Evolutionary conservation across 2,329 filamentous ascomycete species (phyloP).

Genomic region (Gremmenia infestans): DNA sequence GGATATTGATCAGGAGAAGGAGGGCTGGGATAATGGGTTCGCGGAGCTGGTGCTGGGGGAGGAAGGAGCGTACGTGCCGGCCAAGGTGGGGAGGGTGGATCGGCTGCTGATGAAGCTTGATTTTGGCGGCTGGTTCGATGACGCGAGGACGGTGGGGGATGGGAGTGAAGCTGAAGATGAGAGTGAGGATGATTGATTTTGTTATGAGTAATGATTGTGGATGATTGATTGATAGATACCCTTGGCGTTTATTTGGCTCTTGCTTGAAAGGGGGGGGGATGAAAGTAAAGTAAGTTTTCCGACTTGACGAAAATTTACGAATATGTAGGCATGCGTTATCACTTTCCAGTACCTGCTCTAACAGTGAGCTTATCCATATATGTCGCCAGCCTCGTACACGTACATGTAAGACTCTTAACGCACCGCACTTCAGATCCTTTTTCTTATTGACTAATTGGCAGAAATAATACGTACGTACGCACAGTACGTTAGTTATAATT

Average conservation of each 20-base stretch:
- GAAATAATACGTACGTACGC: too few relatives aligned
- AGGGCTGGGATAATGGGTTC: slow-evolving; percentile 32
- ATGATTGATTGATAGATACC: slow-evolving; percentile 4
- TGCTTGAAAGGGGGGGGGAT: not conserved
- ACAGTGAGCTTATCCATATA: too few relatives aligned
- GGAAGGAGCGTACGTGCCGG: slow-evolving; percentile 58
- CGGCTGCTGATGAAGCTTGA: slow-evolving; percentile 88
- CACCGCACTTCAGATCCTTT: too few relatives aligned
- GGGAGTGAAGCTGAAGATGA: slow-evolving; percentile 4
- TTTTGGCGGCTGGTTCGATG: slow-evolving; percentile 34
- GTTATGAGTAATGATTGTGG: slow-evolving; percentile 21
- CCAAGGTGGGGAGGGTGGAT: slow-evolving; percentile 74
- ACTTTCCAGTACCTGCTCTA: too few relatives aligned
- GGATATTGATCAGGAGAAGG: slow-evolving; percentile 45
- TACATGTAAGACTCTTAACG: too few relatives aligned
- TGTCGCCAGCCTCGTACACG: too few relatives aligned
- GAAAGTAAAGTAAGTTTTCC: too few relatives aligned
- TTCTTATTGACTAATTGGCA: too few relatives aligned
- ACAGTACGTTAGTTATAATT: too few relatives aligned
- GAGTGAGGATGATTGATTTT: slow-evolving; percentile 10
- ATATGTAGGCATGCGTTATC: too few relatives aligned
- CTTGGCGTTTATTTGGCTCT: not conserved
- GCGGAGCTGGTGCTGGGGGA: slow-evolving; percentile 34
- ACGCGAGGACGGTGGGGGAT: slow-evolving; percentile 5
- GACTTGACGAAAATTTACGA: not conserved